Evolutionary conservation across 441 rosid species (phyloP).

Genomic region (Populus tomentosa): DNA sequence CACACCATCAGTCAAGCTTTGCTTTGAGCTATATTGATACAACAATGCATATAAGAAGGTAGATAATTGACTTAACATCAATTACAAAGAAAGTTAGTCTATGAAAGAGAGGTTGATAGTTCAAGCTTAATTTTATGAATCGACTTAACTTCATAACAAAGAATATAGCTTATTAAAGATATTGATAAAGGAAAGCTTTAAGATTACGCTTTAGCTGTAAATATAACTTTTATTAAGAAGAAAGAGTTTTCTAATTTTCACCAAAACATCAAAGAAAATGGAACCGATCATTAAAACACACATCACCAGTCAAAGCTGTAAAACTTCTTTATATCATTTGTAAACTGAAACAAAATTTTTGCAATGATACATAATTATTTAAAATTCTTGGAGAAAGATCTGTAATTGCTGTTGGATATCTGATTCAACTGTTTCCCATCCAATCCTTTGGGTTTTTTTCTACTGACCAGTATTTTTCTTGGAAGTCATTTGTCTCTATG

Average conservation of each 20-base stretch:
- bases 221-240: neutral
- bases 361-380: neutral
- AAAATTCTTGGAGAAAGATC: neutral
- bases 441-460: neutral
- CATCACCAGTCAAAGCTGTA: neutral
- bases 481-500: neutral
- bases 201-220: neutral
- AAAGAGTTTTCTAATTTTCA: neutral
- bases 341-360: constrained; percentile 1
- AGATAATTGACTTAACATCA: neutral
- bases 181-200: neutral
- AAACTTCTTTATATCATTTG: neutral
- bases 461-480: neutral
- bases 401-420: neutral
- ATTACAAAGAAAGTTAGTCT: too few species aligned
- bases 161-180: neutral
- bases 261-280: neutral
- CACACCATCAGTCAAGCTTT: neutral
- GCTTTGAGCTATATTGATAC: neutral
- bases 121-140: neutral
- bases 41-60: neutral
- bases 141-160: neutral
- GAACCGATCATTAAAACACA: neutral
- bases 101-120: too few species aligned
- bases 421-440: constrained; percentile 6